phyloP scores from a whole-genome alignment of 164 flowering plant species.

The Saururus chinensis region DNA sequence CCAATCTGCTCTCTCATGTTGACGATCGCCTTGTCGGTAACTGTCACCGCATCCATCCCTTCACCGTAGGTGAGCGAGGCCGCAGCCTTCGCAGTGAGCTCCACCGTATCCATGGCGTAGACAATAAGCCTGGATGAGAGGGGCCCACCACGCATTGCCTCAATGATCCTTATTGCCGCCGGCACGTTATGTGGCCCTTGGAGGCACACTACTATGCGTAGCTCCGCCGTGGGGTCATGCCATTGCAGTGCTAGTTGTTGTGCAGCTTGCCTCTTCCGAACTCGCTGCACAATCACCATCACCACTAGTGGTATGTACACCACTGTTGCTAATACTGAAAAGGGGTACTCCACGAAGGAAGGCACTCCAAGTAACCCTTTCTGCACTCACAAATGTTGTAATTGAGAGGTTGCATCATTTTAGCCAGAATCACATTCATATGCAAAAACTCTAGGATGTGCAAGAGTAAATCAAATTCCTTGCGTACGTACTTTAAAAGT shows the following conservation, averaged over 20 bases:
- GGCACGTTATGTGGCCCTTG: slow-evolving; percentile 42
- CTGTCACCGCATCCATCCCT: slow-evolving; percentile 25
- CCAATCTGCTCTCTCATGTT: slow-evolving; percentile 39
- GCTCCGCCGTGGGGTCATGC: slow-evolving; percentile 42
- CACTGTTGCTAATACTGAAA: slow-evolving; percentile 26
- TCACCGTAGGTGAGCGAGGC: slow-evolving; percentile 35
- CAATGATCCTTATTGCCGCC: slow-evolving; percentile 45
- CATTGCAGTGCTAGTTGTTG: slow-evolving; percentile 47
- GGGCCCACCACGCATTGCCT: slow-evolving; percentile 36
- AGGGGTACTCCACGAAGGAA: slow-evolving; percentile 10
- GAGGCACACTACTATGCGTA: slow-evolving; percentile 40
- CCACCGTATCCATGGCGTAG: slow-evolving; percentile 51
- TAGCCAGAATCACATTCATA: too few relatives aligned
- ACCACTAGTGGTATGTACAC: slow-evolving; percentile 39
- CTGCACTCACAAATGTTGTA: neutral
- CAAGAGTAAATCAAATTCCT: too few relatives aligned
- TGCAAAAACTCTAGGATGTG: too few relatives aligned
- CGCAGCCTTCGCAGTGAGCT: slow-evolving; percentile 41
- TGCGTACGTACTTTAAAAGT: too few relatives aligned
- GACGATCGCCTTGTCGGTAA: slow-evolving; percentile 31
- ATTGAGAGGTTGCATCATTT: too few relatives aligned
- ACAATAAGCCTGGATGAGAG: slow-evolving; percentile 13
- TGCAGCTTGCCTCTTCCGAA: slow-evolving; percentile 28
- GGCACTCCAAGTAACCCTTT: neutral
- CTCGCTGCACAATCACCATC: slow-evolving; percentile 34